A percentile compares a stretch with the other conserved stretches of the same genome.
These are phyloP conservation scores for Russula earlei DNA, from an alignment of 768 basidiomycete species.

Conservation along the genomic window DNA sequence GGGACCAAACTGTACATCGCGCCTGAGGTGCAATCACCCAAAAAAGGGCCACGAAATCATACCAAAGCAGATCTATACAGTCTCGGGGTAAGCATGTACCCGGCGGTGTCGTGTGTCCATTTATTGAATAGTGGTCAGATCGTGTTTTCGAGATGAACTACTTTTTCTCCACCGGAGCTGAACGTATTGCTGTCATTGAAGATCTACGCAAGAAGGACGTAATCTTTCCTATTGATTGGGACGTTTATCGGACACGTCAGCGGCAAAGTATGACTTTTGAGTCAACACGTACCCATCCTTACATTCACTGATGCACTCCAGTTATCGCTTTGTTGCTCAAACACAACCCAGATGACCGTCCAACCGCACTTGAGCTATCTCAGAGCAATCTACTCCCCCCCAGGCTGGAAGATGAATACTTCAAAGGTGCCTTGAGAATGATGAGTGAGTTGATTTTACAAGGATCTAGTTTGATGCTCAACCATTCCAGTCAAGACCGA, in stretches of 20 bases:
- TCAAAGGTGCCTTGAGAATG: constrained; percentile 65
- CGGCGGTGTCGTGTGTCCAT: background rate
- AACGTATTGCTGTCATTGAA: constrained; percentile 77
- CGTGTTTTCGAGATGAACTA: constrained; percentile 97
- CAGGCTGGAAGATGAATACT: constrained; percentile 75
- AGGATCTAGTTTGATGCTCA: background rate
- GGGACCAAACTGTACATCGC: constrained; percentile 91
- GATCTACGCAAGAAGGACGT: constrained; percentile 64
- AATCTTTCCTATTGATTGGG: constrained; percentile 73
- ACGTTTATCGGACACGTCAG: constrained; percentile 47
- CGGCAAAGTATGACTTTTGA: constrained; percentile 48
- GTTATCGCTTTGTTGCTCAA: constrained; percentile 76
- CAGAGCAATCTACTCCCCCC: constrained; percentile 70
- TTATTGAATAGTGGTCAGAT: constrained; percentile 39
- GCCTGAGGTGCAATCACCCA: constrained; percentile 70
- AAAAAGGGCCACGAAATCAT: constrained; percentile 58
- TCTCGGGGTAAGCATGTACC: constrained; percentile 56
- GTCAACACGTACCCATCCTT: background rate
- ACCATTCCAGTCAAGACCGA: constrained; percentile 55
- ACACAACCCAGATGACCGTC: constrained; percentile 71
- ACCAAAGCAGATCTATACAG: constrained; percentile 93
- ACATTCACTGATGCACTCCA: constrained; percentile 22
- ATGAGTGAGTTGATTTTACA: constrained; percentile 46
- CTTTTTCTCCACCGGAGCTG: constrained; percentile 67
- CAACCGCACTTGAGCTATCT: constrained; percentile 74